These are phyloP conservation scores for Eimeria sp. DNA, from an alignment of 169 alveolate species.

Conservation along the genomic window DNA sequence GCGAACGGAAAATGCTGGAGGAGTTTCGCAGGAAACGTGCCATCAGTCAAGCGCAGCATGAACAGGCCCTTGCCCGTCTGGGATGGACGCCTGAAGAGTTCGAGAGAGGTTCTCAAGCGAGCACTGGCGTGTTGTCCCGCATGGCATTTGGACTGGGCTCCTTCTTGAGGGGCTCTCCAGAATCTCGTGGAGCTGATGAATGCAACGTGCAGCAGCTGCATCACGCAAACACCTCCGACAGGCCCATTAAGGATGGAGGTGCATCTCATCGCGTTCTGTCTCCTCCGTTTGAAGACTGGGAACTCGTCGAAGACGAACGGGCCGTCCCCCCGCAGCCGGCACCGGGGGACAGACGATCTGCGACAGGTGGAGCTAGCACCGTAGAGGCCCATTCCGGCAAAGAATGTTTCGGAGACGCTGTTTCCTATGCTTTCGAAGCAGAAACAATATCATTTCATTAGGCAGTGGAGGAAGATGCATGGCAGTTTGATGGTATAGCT, in stretches of 20 bases:
- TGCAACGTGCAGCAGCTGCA: slow-evolving; percentile 46
- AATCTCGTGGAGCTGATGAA: neutral
- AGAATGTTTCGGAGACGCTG: slow-evolving; percentile 34
- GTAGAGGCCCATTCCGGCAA: neutral
- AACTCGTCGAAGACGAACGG: slow-evolving; percentile 33
- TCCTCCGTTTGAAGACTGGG: slow-evolving; percentile 57
- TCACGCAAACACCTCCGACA: neutral
- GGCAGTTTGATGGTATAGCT: neutral
- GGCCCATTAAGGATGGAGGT: neutral
- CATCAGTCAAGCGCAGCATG: slow-evolving; percentile 79
- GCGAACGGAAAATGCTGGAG: slow-evolving; percentile 73
- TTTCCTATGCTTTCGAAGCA: slow-evolving; percentile 53
- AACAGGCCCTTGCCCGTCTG: slow-evolving; percentile 77
- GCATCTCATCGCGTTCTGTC: slow-evolving; percentile 7
- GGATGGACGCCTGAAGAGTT: slow-evolving; percentile 81
- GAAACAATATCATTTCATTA: neutral
- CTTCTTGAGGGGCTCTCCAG: slow-evolving; percentile 30
- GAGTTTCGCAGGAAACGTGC: slow-evolving; percentile 77
- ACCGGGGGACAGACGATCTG: neutral
- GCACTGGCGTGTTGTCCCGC: slow-evolving; percentile 53
- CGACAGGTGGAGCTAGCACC: neutral
- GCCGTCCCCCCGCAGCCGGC: slow-evolving; percentile 47
- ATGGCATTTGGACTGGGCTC: slow-evolving; percentile 49
- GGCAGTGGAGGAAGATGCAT: neutral
- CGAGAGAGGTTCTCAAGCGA: slow-evolving; percentile 68